These are phyloP conservation scores for Saitozyma sp. DNA, from an alignment of 768 basidiomycete species.

Conservation along the genomic window DNA sequence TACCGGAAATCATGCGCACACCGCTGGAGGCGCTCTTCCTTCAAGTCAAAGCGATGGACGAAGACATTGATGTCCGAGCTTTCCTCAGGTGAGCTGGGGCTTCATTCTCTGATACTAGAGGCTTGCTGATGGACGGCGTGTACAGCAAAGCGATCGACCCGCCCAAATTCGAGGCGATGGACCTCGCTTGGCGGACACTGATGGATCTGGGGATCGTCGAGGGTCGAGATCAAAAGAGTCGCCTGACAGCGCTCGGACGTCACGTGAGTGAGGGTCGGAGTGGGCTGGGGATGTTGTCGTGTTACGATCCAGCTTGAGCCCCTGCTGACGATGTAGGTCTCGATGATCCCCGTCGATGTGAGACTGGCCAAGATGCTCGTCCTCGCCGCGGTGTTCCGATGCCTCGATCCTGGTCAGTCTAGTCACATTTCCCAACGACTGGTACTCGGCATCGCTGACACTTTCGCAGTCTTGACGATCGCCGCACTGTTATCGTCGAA, in stretches of 20 bases:
- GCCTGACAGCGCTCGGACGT: constrained; percentile 76
- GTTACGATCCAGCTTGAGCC: too few species aligned
- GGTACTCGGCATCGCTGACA: not conserved
- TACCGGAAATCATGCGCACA: constrained; percentile 84
- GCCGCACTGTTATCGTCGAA: constrained; percentile 83
- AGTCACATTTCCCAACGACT: not conserved
- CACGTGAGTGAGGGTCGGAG: constrained; percentile 60
- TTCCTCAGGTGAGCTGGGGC: constrained; percentile 23
- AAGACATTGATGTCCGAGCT: constrained; percentile 75
- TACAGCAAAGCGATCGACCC: constrained; percentile 73
- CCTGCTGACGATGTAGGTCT: constrained; percentile 54
- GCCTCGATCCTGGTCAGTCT: constrained; percentile 62
- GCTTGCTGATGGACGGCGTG: not conserved
- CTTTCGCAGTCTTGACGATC: constrained; percentile 64
- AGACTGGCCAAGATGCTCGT: constrained; percentile 92
- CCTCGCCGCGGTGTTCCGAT: constrained; percentile 77
- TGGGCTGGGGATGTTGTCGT: not conserved
- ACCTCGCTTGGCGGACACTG: constrained; percentile 71
- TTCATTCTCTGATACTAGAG: not conserved
- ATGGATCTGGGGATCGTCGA: constrained; percentile 76
- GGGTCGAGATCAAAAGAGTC: constrained; percentile 55
- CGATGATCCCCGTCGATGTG: constrained; percentile 82
- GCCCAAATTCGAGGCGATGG: constrained; percentile 71
- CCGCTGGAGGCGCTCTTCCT: constrained; percentile 80
- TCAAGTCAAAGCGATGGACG: constrained; percentile 75